phyloP scores from a whole-genome alignment of 139 green algal genomes.

The Yamagishiella unicocca region DNA sequence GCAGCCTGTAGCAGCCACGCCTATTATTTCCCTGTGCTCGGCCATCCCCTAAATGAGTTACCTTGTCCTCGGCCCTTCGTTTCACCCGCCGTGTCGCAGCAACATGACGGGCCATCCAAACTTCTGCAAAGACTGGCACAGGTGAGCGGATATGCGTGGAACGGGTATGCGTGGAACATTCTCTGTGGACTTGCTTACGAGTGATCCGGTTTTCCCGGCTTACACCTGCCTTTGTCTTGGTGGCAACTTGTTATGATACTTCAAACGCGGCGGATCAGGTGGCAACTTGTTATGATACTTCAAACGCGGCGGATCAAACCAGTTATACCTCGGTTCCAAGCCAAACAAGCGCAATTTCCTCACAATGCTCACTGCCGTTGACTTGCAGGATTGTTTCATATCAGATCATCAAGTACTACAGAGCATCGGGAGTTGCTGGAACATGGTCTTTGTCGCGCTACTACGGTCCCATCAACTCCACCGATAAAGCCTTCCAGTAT shows the following conservation, averaged over 20 bases:
- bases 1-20: no score
- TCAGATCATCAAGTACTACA: background rate
- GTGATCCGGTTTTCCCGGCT: no score
- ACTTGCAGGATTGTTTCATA: constrained; percentile 9
- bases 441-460: background rate
- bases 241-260: no score
- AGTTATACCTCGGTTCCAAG: background rate
- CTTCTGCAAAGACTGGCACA: constrained; percentile 48
- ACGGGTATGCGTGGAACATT: background rate
- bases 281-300: no score
- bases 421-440: background rate
- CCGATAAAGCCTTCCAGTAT: background rate
- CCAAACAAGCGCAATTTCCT: background rate
- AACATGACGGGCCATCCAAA: constrained; percentile 40
- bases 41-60: no score
- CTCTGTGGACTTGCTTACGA: background rate
- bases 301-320: background rate
- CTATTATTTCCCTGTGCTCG: no score
- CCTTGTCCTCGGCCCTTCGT: no score
- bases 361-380: background rate
- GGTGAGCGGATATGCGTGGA: no score
- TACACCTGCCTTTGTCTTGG: no score
- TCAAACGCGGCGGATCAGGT: no score
- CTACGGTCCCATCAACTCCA: background rate
- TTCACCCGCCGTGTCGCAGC: background rate